Evolutionary conservation across 768 basidiomycete species (phyloP).

Genomic region (Mycena albidolilacea): DNA sequence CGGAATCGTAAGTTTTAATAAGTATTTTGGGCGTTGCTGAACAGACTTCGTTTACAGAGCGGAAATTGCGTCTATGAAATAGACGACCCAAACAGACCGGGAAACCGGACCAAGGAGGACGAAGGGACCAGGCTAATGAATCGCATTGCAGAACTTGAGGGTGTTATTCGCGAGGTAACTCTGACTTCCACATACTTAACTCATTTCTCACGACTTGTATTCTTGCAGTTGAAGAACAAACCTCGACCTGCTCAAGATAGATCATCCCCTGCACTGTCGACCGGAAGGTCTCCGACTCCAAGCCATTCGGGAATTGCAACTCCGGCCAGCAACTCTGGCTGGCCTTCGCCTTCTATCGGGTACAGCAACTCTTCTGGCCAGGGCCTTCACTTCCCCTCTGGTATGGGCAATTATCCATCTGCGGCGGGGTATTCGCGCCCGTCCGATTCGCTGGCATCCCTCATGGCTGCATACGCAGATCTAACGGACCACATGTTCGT

Average conservation of each 20-base stretch:
- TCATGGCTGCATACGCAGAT: constrained; percentile 33
- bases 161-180: constrained; percentile 34
- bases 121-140: constrained; percentile 29
- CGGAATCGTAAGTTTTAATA: constrained; percentile 25
- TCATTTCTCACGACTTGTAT: background rate
- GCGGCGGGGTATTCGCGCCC: constrained; percentile 8
- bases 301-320: background rate
- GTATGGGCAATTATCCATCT: background rate
- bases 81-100: constrained; percentile 26
- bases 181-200: background rate
- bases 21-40: background rate
- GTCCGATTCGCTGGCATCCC: constrained; percentile 25
- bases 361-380: background rate
- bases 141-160: constrained; percentile 36
- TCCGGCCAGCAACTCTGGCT: constrained; percentile 1
- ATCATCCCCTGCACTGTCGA: background rate
- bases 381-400: background rate
- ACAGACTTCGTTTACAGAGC: background rate
- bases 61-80: constrained; percentile 35
- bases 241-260: constrained; percentile 2
- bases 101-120: constrained; percentile 12
- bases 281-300: background rate
- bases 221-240: constrained; percentile 32
- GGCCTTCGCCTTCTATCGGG: background rate
- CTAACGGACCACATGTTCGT: constrained; percentile 34